Evolutionary conservation across 2,329 filamentous ascomycete genomes (phyloP), one percentile per base, ranked within the genome.

Genomic region (Fusarium begoniae): DNA sequence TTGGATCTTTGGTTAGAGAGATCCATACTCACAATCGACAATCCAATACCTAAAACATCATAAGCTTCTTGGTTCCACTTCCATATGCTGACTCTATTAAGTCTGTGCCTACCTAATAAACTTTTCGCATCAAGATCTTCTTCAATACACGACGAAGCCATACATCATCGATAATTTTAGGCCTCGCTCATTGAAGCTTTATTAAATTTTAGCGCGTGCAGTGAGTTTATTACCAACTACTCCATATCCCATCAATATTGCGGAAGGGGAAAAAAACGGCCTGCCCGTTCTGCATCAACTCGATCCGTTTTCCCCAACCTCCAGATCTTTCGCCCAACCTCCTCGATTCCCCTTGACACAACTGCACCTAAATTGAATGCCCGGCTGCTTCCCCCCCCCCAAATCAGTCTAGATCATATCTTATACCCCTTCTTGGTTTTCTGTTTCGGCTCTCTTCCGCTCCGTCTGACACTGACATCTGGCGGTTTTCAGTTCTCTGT

Each of bases 231-330:
- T 32, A 32, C 40, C 26, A 30, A 44, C 64, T 32, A n/a, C 32
- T 41, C 26, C 64, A 61, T 50, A 51, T 37, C 24, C 41, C n/a
- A 53, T 59, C 55, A 37, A 38, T 69, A 59, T 53, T 45, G 45
- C 58, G 32, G 32, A 17, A 35, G 14, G 32, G 32, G 6, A 4
- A 7, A 35, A 63, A 55, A 66, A 75, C 72, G 74, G 70, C 63
- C 72, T 71, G 47, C 43, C 54, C 50, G 55, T 44, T 62, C 71
- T 66, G 41, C 51, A 50, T 63, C 24, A 38, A 56, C 37, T 37
- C 40, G 67, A 72, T 48, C 63, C 59, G 67, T 74, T 67, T 60
- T 44, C 50, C 66, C 71, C 72, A 74, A 43, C 64, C 74, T 67
- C 70, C 64, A 48, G 43, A 54, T 62, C 58, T 32, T 45, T 30